A percentile compares a stretch with the other conserved stretches of the same genome.
phyloP scores from a whole-genome alignment of 371 early-diverging fungal species.

The Rhizopus sp. region DNA sequence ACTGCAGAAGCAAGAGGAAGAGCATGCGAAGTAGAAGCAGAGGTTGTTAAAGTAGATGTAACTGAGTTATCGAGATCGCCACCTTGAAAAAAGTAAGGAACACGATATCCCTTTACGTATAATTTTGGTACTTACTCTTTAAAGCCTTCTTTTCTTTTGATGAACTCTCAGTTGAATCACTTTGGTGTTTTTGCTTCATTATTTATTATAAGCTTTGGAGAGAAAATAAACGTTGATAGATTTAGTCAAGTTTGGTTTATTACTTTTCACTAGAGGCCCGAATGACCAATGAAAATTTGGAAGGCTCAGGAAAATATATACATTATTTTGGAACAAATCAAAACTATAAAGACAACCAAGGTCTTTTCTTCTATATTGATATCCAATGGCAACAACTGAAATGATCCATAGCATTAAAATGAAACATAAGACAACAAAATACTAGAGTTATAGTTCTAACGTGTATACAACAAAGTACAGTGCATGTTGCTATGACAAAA shows the following conservation, averaged over 20 bases:
- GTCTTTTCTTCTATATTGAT: too few relatives aligned
- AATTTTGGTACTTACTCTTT: neutral
- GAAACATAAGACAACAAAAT: too few relatives aligned
- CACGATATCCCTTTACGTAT: neutral
- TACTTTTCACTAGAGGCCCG: neutral
- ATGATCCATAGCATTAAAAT: too few relatives aligned
- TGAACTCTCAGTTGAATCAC: neutral
- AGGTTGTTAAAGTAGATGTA: neutral
- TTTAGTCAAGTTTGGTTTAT: neutral
- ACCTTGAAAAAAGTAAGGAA: slow-evolving; percentile 1
- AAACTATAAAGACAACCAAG: too few relatives aligned
- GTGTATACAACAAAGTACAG: too few relatives aligned
- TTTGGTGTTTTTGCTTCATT: neutral
- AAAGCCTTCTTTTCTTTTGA: neutral
- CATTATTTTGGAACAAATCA: neutral
- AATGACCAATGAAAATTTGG: neutral
- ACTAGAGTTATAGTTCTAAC: too few relatives aligned
- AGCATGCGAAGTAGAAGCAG: neutral
- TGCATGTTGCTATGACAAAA: too few relatives aligned
- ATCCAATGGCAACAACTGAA: too few relatives aligned
- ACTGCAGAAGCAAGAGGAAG: neutral
- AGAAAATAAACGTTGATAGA: neutral
- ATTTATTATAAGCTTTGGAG: neutral
- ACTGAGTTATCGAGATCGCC: neutral
- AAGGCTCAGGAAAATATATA: too few relatives aligned